Evolutionary conservation across 768 basidiomycete genomes (phyloP).

Genomic region (Hericium erinaceus): DNA sequence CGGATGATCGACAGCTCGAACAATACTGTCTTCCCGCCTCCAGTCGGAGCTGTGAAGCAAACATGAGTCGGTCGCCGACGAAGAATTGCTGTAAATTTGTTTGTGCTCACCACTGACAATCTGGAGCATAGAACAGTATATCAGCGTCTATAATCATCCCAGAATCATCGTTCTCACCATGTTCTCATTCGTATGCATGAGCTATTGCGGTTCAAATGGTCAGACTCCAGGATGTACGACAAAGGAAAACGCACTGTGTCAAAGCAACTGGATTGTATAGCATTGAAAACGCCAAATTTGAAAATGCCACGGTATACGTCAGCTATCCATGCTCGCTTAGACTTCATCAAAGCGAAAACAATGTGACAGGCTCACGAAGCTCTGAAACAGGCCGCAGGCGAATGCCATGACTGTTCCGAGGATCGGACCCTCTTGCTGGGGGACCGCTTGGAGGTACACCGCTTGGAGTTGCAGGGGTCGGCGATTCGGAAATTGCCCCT

Average conservation of each 20-base stretch:
- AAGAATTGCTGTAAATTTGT: background rate
- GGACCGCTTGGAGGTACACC: too few species aligned
- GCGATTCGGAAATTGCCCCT: too few species aligned
- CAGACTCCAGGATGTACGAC: background rate
- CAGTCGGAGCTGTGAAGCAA: constrained; percentile 68
- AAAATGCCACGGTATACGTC: constrained; percentile 75
- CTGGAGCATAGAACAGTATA: too few species aligned
- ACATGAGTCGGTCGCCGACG: too few species aligned
- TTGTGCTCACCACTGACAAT: constrained; percentile 55
- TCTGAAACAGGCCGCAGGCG: constrained; percentile 61
- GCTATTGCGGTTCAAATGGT: constrained; percentile 26
- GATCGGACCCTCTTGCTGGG: background rate
- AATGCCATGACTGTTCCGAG: constrained; percentile 30
- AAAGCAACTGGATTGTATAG: constrained; percentile 80
- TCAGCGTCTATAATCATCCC: too few species aligned
- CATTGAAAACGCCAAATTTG: constrained; percentile 88
- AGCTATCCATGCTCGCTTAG: constrained; percentile 35
- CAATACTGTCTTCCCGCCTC: constrained; percentile 91
- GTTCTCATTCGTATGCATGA: constrained; percentile 52
- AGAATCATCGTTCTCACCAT: constrained; percentile 34
- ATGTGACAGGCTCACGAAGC: constrained; percentile 40
- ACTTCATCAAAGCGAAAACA: background rate
- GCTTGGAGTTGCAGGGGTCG: too few species aligned
- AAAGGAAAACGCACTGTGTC: constrained; percentile 43
- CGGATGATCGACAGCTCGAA: constrained; percentile 88